Evolutionary conservation across 2,329 filamentous ascomycete species (phyloP).

Genomic region (Sphaerulina populicola): DNA sequence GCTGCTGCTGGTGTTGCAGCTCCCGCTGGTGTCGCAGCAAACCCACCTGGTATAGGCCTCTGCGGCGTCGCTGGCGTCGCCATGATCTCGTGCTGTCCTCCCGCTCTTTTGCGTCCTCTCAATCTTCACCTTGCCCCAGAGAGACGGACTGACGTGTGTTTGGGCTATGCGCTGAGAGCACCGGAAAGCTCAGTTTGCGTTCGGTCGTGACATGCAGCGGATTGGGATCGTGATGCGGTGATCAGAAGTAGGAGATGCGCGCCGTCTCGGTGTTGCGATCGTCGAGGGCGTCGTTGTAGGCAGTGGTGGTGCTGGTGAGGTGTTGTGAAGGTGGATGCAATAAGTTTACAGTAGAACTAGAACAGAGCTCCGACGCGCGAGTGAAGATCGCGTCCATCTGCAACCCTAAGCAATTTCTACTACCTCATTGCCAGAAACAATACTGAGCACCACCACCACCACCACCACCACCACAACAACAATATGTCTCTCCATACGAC

Average conservation of each 20-base stretch:
- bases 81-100: constrained; percentile 24
- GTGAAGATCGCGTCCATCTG: neutral
- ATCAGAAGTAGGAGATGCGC: neutral
- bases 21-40: constrained; percentile 62
- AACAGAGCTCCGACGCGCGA: neutral
- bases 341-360: neutral
- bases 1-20: constrained; percentile 13
- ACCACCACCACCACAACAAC: neutral
- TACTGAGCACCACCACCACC: neutral
- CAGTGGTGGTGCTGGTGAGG: neutral
- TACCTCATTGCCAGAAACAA: neutral
- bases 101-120: neutral
- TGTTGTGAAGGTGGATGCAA: neutral
- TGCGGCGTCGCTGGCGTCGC: constrained; percentile 49
- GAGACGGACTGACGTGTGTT: neutral
- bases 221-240: neutral
- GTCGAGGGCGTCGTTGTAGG: neutral
- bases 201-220: constrained; percentile 11
- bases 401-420: neutral
- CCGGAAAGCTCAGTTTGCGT: neutral
- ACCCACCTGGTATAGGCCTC: constrained; percentile 66
- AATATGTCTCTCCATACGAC: constrained; percentile 19
- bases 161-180: constrained; percentile 1
- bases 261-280: neutral
- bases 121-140: neutral